Evolutionary conservation across 768 basidiomycete genomes (phyloP).

Genomic region (Mycena filopes): DNA sequence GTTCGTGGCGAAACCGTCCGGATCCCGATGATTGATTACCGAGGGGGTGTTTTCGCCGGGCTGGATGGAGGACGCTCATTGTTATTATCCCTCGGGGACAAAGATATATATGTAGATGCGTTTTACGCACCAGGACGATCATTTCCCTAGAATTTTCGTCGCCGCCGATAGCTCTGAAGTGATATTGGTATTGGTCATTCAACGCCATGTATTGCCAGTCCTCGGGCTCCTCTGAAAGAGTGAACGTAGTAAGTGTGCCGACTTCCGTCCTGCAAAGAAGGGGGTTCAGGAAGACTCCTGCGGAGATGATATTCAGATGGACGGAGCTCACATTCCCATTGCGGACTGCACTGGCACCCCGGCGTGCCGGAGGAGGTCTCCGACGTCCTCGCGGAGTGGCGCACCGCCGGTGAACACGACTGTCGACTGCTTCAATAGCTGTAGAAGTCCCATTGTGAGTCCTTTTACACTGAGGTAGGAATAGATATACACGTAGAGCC

Average conservation of each 20-base stretch:
- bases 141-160: conserved; percentile 27
- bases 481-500: conserved; percentile 1
- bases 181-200: conserved; percentile 17
- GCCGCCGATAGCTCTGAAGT: conserved; percentile 7
- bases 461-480: not conserved
- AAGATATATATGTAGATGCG: too few relatives aligned
- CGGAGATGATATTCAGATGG: not conserved
- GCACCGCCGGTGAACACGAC: conserved; percentile 12
- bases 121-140: conserved; percentile 37
- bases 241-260: conserved; percentile 16
- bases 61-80: conserved; percentile 15
- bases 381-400: conserved; percentile 16
- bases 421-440: conserved; percentile 34
- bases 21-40: conserved; percentile 35
- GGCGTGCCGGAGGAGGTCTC: not conserved
- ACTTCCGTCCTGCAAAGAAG: conserved; percentile 34
- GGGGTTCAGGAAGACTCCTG: not conserved
- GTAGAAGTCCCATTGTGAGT: not conserved
- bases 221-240: conserved; percentile 7
- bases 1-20: conserved; percentile 33
- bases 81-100: too few relatives aligned
- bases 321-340: conserved; percentile 18
- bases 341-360: not conserved
- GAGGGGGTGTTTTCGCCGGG: conserved; percentile 32
- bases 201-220: conserved; percentile 30